Evolutionary conservation across 2,329 filamentous ascomycete species (phyloP).

Genomic region (Chaetothyriales sp.): DNA sequence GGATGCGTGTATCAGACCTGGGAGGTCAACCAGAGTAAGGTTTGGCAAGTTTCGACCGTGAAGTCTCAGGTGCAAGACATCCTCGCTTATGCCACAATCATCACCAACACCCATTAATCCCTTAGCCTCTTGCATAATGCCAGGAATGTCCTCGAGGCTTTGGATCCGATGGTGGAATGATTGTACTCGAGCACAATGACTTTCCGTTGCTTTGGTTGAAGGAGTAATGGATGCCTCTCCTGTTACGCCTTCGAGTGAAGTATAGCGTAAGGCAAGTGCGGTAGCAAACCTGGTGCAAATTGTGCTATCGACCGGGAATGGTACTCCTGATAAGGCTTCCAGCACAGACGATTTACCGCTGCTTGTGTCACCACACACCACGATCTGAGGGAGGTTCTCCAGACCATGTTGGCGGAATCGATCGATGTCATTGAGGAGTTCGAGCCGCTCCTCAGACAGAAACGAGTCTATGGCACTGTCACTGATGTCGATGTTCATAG

Average conservation of each 20-base stretch:
- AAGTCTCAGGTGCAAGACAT: constrained; percentile 22
- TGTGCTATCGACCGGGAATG: constrained; percentile 46
- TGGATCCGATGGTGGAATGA: constrained; percentile 14
- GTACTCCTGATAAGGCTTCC: constrained; percentile 49
- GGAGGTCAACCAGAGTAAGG: constrained; percentile 43
- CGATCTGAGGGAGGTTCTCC: constrained; percentile 43
- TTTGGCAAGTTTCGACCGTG: constrained; percentile 26
- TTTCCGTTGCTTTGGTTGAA: background rate
- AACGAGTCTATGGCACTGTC: constrained; percentile 5
- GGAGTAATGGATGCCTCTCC: constrained; percentile 19
- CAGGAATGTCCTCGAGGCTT: constrained; percentile 7
- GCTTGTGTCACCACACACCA: constrained; percentile 52
- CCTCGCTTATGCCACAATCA: constrained; percentile 21
- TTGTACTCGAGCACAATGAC: constrained; percentile 14
- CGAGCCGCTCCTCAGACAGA: constrained; percentile 36
- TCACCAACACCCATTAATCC: constrained; percentile 15
- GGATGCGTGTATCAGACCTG: constrained; percentile 39
- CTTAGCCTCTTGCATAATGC: constrained; percentile 18
- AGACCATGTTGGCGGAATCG: constrained; percentile 40
- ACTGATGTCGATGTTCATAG: constrained; percentile 6
- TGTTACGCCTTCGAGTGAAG: constrained; percentile 9
- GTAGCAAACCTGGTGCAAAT: constrained; percentile 51
- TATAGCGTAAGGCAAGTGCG: constrained; percentile 40
- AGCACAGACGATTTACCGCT: constrained; percentile 48
- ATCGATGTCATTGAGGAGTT: constrained; percentile 44